phyloP scores from a whole-genome alignment of 768 basidiomycete species.

The Boletellus ananas region DNA sequence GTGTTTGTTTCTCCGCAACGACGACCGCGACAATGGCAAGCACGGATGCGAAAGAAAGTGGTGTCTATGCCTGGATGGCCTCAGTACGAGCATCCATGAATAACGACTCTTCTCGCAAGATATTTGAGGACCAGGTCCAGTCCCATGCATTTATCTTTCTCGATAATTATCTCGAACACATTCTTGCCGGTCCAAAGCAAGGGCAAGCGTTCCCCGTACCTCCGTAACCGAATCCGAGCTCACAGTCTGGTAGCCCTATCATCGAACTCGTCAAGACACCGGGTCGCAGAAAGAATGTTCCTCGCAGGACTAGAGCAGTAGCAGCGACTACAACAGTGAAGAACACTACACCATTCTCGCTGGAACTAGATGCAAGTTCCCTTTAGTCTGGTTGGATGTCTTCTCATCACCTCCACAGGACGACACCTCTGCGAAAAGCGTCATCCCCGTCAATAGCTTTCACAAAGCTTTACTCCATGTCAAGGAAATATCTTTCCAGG shows the following conservation, averaged over 20 bases:
- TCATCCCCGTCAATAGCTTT: slow-evolving; percentile 43
- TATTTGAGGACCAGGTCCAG: slow-evolving; percentile 71
- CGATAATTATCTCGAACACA: slow-evolving; percentile 71
- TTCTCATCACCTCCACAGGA: slow-evolving; percentile 31
- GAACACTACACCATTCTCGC: slow-evolving; percentile 36
- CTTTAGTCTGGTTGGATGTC: not conserved
- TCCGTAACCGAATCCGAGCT: not conserved
- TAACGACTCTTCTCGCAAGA: slow-evolving; percentile 65
- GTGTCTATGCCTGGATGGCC: slow-evolving; percentile 69
- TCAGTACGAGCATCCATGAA: slow-evolving; percentile 64
- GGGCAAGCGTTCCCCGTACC: slow-evolving; percentile 44
- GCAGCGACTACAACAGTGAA: slow-evolving; percentile 44
- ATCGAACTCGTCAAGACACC: slow-evolving; percentile 85
- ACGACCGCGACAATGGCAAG: slow-evolving; percentile 10
- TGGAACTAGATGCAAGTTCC: slow-evolving; percentile 47
- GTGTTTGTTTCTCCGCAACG: slow-evolving; percentile 13
- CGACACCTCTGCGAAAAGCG: slow-evolving; percentile 36
- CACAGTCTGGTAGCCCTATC: slow-evolving; percentile 46
- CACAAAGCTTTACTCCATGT: slow-evolving; percentile 42
- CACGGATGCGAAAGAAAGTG: slow-evolving; percentile 24
- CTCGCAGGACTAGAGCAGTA: slow-evolving; percentile 47
- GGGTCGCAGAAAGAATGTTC: slow-evolving; percentile 60
- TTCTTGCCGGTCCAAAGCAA: slow-evolving; percentile 60
- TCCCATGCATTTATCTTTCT: slow-evolving; percentile 76
- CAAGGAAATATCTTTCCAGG: slow-evolving; percentile 21